Conservation (phyloP, 345 rosid genomes). For the Capsella bursapastoris region DNA sequence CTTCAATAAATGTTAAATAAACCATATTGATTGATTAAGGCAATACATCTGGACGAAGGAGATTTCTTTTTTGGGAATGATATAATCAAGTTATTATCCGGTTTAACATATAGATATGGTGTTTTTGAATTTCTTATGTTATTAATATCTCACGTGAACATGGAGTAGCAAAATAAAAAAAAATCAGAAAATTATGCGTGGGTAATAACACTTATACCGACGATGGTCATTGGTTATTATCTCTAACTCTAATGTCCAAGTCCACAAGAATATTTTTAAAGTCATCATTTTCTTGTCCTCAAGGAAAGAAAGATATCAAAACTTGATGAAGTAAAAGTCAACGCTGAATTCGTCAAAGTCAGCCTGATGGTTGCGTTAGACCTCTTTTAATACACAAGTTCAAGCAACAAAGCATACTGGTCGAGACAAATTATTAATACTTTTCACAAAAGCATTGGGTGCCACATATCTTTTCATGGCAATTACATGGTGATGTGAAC, state of each 20-base stretch:
- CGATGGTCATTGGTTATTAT: neutral
- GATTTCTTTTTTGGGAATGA: neutral
- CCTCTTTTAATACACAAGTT: neutral
- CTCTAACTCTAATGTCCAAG: conserved; percentile 4
- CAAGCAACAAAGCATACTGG: neutral
- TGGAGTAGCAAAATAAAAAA: no score
- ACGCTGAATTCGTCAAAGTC: neutral
- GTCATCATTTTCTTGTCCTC: neutral
- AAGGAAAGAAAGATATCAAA: neutral
- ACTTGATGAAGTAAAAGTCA: neutral
- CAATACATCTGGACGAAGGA: neutral
- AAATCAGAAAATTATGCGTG: neutral
- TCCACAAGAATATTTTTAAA: neutral
- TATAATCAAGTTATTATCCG: neutral
- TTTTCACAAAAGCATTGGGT: neutral
- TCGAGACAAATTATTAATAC: neutral
- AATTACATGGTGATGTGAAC: neutral
- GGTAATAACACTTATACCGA: neutral
- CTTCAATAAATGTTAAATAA: no score
- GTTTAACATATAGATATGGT: no score
- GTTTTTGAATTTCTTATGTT: neutral
- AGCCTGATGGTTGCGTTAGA: neutral
- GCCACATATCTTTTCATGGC: neutral
- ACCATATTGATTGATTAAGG: neutral
- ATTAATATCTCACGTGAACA: neutral